Base-by-base conservation (phyloP, 129 eudicot genomes). In the Artemisia argyi region DNA sequence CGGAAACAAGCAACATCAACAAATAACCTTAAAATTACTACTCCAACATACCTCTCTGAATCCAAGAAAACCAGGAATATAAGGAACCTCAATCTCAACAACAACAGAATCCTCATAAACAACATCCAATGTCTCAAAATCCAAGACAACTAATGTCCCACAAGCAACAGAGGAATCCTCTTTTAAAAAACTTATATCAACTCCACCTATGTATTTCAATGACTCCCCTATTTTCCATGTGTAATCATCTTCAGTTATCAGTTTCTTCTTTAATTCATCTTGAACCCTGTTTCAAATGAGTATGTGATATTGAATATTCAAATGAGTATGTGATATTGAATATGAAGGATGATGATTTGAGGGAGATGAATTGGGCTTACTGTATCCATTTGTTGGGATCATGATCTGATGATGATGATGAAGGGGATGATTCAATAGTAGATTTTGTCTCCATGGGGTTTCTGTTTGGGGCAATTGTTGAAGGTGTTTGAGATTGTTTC, bases 1-100 rank as follows among this genome's bases (percentile, higher is more conserved):
- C 46, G 10, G 0, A 7, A 39, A 7, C 46, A 39, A 39, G 7
- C 46, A 8, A 7, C 46, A 39, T 39, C 46, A 39, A 39, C 46
- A 39, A 7, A 39, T 39, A 39, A 39, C 46, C 46, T 39, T 39
- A 39, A 39, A 35, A n/a, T n/a, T n/a, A n/a, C n/a, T n/a, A n/a
- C n/a, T n/a, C n/a, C n/a, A n/a, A n/a, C 20, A 32, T 3, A 89
- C 98, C 96, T 94, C 98, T 83, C 98, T 86, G 65, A 94, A 94
- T 13, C 93, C 98, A 63, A 94, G 87, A 78, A 94, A 94, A 0
- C 98, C 98, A 69, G 98, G 84, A 75, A 94, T 73, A 78, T 94
- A 94, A 1, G 97, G 98, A 69, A 84, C 78, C 50, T 77, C 61
- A 44, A 94, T 87, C 75, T 53, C 68, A n/a, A 85, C 86, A 17